phyloP scores from a whole-genome alignment of 2,329 filamentous ascomycete genomes.

The Aschersonia sp. region DNA sequence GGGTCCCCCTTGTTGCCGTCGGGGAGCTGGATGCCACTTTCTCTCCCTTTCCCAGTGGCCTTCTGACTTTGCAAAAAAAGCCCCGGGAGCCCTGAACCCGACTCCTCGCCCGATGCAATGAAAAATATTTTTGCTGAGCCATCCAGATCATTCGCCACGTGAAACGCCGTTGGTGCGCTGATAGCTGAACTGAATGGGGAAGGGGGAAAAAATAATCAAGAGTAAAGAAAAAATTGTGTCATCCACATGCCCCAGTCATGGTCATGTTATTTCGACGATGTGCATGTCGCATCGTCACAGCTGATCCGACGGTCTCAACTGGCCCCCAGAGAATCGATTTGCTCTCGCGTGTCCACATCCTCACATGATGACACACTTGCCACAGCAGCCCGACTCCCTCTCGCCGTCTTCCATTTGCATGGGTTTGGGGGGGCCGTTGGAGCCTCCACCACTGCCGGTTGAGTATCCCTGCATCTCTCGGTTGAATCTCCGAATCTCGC shows the following conservation, averaged over 20 bases:
- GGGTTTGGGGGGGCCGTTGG: constrained; percentile 51
- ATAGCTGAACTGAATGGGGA: constrained; percentile 1
- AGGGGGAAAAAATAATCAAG: not conserved
- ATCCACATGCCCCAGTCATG: no score
- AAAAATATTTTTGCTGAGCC: constrained; percentile 10
- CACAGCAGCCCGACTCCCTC: constrained; percentile 63
- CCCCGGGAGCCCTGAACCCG: constrained; percentile 13
- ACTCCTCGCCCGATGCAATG: constrained; percentile 24
- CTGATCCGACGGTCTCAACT: not conserved
- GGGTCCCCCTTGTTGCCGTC: not conserved
- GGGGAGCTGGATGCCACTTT: not conserved
- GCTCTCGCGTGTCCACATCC: not conserved
- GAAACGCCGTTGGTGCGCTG: not conserved
- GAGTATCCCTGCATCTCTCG: constrained; percentile 90
- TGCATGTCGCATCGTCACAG: not conserved
- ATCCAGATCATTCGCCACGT: constrained; percentile 3
- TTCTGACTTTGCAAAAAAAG: constrained; percentile 3
- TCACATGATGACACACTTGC: constrained; percentile 82
- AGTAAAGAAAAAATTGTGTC: not conserved
- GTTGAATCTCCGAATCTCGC: constrained; percentile 96
- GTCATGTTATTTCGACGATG: not conserved
- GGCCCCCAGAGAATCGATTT: not conserved
- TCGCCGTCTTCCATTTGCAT: constrained; percentile 65
- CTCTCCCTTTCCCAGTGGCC: constrained; percentile 1
- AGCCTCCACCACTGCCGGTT: constrained; percentile 49